These are phyloP conservation scores for Fraxinus ornus DNA, from an alignment of 305 asterid genomes.

Conservation along the genomic window DNA sequence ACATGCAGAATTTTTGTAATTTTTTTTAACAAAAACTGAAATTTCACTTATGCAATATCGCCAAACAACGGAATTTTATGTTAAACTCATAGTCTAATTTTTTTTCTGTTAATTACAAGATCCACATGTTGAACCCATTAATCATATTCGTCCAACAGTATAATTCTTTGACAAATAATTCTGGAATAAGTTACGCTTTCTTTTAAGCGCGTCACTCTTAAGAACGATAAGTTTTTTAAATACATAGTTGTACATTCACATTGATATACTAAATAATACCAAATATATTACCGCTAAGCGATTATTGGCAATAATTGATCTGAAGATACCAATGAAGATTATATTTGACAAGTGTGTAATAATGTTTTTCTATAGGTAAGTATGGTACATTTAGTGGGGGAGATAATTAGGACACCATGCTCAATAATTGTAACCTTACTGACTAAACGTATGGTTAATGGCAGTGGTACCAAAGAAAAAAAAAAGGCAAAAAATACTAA, in stretches of 20 bases:
- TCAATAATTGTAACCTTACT: constrained; percentile 27
- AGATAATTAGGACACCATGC: constrained; percentile 27
- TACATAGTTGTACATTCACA: neutral
- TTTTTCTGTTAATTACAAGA: neutral
- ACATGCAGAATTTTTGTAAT: too few species aligned
- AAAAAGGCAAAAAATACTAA: constrained; percentile 13
- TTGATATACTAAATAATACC: neutral
- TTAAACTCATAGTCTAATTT: neutral
- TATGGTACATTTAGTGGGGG: constrained; percentile 29
- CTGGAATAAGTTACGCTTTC: neutral
- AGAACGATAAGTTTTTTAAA: neutral
- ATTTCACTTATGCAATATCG: neutral
- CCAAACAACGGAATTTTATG: neutral
- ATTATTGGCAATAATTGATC: constrained; percentile 34
- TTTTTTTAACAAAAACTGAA: neutral
- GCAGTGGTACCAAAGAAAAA: neutral
- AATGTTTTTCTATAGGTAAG: neutral
- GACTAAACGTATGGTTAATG: neutral
- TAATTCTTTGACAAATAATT: neutral
- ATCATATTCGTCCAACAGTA: neutral
- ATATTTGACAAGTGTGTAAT: constrained; percentile 28
- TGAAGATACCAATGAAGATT: constrained; percentile 34
- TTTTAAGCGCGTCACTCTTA: neutral
- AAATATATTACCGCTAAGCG: neutral
- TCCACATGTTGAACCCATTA: neutral